Conservation (phyloP, 768 basidiomycete genomes). For the Termitomyces sp. region DNA sequence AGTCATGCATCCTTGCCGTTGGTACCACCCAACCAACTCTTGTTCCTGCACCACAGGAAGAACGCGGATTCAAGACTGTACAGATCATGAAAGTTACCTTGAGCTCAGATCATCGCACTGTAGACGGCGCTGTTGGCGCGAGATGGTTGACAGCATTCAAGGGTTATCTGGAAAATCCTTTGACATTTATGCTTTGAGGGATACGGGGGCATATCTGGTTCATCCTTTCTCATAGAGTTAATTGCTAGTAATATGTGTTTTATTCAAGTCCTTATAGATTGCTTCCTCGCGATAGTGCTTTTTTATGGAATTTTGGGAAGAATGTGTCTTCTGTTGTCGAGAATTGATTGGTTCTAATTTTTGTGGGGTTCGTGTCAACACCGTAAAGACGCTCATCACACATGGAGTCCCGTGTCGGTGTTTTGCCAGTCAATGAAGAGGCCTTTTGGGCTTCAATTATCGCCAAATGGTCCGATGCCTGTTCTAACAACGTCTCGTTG, state of each 20-base stretch:
- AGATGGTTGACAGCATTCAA: conserved; percentile 92
- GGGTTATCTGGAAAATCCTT: conserved; percentile 92
- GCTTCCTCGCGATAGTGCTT: neutral
- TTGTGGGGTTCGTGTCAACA: no score
- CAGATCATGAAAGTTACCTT: conserved; percentile 95
- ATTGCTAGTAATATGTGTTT: conserved; percentile 10
- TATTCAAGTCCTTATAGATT: neutral
- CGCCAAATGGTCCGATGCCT: conserved; percentile 33
- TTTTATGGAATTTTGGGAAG: neutral
- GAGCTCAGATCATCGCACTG: conserved; percentile 91
- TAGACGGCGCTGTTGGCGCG: conserved; percentile 94
- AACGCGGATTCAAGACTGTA: conserved; percentile 90
- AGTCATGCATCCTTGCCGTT: conserved; percentile 96
- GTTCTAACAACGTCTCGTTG: conserved; percentile 24
- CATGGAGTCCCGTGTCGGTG: neutral
- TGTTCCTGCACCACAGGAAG: conserved; percentile 81
- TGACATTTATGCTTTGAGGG: conserved; percentile 90
- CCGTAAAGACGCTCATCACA: neutral
- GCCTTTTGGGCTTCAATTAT: conserved; percentile 28
- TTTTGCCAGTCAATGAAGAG: conserved; percentile 21
- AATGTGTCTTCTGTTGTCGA: neutral
- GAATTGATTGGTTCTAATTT: neutral
- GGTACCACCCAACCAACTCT: conserved; percentile 84
- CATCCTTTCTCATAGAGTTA: conserved; percentile 9
- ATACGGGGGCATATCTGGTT: conserved; percentile 1